Evolutionary conservation across 2,329 filamentous ascomycete species (phyloP), one percentile per base, ranked within the genome.

Genomic region (Diaporthe amygdali): DNA sequence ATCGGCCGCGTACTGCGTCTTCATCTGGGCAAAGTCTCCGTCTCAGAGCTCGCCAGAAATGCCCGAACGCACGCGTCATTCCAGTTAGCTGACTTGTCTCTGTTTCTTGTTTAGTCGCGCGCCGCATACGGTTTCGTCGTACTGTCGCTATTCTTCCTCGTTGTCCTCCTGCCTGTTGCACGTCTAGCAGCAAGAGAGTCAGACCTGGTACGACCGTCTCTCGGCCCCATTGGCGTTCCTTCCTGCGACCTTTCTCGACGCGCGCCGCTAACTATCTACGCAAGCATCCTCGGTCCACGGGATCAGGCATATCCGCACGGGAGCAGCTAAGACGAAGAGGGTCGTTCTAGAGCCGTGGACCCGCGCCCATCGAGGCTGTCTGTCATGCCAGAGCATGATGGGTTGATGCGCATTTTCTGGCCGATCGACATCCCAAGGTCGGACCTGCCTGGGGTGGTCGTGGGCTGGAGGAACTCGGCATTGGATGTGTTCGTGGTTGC

Each of bases 331-430:
- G 95, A 83, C 92, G 96, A 78, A 91, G 96, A 82, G 96, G 96
- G 76, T 99, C 96, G 72, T 98, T 99, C 83, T 98, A 89, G 88
- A 56, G 61, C 34, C 74, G 76, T 76, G 79, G 70, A 70, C 68
- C 61, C 66, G 68, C 68, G 76, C 75, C 77, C 74, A 73, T 76
- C 76, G 76, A 76, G 74, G 76, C 76, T 76, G 73, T 74, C 73
- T 76, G 88, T 87, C 87, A 92, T 92, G 90, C 85, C 89, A 85
- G 89, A 90, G 84, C 87, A 91, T 87, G 90, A 96, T 94, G 95
- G 94, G 79, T 87, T 98, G 86, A 94, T 98, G 92, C 94, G 96
- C 86, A 92, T 99, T 85, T 98, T 99, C 86, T 99, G 96, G 96
- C 97, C 96, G 78, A 93, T 93, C 78, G 95, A 97, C 84, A 91